Percentiles rank a stretch among this genome's conserved stretches.
phyloP scores from a whole-genome alignment of 2,329 filamentous ascomycete species.

The Beauveria pseudobassiana region DNA sequence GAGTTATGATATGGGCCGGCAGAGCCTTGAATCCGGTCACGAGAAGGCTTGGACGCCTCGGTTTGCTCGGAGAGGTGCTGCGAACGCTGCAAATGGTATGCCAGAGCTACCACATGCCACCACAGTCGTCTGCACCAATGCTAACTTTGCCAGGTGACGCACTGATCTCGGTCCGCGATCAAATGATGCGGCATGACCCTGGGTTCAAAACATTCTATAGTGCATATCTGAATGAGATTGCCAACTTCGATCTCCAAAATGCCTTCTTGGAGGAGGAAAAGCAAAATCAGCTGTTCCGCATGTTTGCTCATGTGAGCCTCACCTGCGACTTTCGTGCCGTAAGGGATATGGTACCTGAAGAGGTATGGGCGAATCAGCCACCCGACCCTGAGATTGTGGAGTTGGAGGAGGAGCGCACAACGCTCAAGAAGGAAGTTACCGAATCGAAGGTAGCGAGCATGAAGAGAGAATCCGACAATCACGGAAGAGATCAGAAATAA shows the following conservation, averaged over 20 bases:
- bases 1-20: conserved; percentile 18
- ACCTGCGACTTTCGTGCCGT: conserved; percentile 20
- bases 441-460: too few relatives aligned
- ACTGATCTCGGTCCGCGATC: conserved; percentile 20
- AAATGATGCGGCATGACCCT: conserved; percentile 24
- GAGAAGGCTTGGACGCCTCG: conserved; percentile 15
- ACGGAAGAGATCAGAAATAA: too few relatives aligned
- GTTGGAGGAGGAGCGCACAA: conserved; percentile 13
- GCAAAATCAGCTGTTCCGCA: conserved; percentile 16
- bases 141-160: conserved; percentile 16
- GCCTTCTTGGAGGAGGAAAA: conserved; percentile 19
- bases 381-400: conserved; percentile 20
- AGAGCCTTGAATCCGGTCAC: conserved; percentile 19
- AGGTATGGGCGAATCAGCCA: conserved; percentile 20
- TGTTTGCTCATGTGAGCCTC: conserved; percentile 21
- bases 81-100: conserved; percentile 19
- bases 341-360: conserved; percentile 22
- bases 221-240: conserved; percentile 23
- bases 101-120: background rate
- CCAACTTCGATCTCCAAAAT: conserved; percentile 23
- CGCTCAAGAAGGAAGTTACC: too few relatives aligned
- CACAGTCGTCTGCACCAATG: background rate
- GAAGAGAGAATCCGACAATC: too few relatives aligned
- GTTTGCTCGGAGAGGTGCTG: conserved; percentile 16
- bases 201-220: conserved; percentile 20